Evolutionary conservation across 2,329 filamentous ascomycete species (phyloP), one percentile per base, ranked within the genome.

Genomic region (Talaromyces verruculosus): DNA sequence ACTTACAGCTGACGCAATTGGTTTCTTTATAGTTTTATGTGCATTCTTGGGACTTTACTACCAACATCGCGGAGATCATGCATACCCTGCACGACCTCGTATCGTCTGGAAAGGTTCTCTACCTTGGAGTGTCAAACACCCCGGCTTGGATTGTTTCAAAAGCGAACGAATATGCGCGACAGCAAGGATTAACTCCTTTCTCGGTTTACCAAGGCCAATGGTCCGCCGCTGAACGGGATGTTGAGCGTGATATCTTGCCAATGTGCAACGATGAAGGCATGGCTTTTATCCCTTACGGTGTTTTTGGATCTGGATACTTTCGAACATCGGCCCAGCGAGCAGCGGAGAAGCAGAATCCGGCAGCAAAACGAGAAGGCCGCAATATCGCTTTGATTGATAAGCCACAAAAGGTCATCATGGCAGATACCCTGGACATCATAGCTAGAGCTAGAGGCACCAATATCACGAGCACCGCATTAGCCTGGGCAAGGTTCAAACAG

Each of bases 111-210:
- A 91, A 91, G 71, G 87, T 91, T 0, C 77, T 88, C 13, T 91
- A 91, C 69, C 80, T 91, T 0, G 89, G 89, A 2, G 82, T 90
- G 71, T 87, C 83, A 33, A 88, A 92, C 71, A 87, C 87, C 0
- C 89, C 89, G 0, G 89, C 89, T 5, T 92, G 89, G 89, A 70
- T 84, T 1, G 81, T 84, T 1, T 73, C 74, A 60, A 82, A 81
- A 63, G 81, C 81, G 0, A 84, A 84, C 65, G 72, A 81, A 76
- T 77, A 92, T 73, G 91, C 91, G 4, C 84, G 88, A 25, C 83
- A 86, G 68, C 85, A 92, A 67, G 89, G 88, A 3, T 80, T 92
- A n/a, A 85, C 86, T 0, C 88, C 84, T 43, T 93, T 93, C 77
- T 84, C 81, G 25, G 84, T 91, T 19, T 91, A 91, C 72, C 88